These are phyloP conservation scores for Nowakowskiella sp. DNA, from an alignment of 192 early-diverging fungal genomes.

Conservation along the genomic window DNA sequence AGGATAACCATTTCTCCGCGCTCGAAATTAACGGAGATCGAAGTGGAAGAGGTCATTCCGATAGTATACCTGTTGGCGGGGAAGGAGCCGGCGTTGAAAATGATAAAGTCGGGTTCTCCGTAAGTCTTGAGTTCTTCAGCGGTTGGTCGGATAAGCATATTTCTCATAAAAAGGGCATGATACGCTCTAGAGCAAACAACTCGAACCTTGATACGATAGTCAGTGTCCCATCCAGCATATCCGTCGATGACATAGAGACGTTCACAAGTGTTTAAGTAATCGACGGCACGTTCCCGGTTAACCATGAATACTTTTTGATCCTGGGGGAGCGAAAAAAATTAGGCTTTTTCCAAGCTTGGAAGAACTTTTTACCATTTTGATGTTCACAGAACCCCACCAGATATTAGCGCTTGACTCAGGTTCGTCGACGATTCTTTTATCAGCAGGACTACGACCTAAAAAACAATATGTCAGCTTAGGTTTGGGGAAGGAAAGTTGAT, in stretches of 20 bases:
- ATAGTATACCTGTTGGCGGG: slow-evolving; percentile 88
- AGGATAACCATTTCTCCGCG: slow-evolving; percentile 95
- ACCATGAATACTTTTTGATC: slow-evolving; percentile 65
- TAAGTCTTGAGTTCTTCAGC: slow-evolving; percentile 81
- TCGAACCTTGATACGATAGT: slow-evolving; percentile 96
- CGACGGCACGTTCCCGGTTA: slow-evolving; percentile 91
- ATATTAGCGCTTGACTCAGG: slow-evolving; percentile 72
- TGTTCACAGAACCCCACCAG: slow-evolving; percentile 99
- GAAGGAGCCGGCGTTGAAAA: slow-evolving; percentile 92
- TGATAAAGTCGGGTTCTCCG: slow-evolving; percentile 95
- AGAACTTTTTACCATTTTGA: slow-evolving; percentile 66
- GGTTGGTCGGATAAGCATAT: slow-evolving; percentile 97
- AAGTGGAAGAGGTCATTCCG: slow-evolving; percentile 92
- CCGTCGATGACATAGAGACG: slow-evolving; percentile 95
- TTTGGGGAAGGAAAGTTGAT: not conserved
- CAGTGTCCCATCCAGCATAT: slow-evolving; percentile 96
- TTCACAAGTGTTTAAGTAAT: slow-evolving; percentile 92
- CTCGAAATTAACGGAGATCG: slow-evolving; percentile 87
- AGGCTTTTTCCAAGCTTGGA: not conserved
- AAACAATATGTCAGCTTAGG: not conserved
- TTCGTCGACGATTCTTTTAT: slow-evolving; percentile 98
- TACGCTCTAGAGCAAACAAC: slow-evolving; percentile 91
- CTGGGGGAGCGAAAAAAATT: not conserved
- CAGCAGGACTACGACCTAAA: slow-evolving; percentile 79
- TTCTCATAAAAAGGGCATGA: slow-evolving; percentile 94